Conservation (phyloP, 495 filamentous ascomycete species). For the Acidiella bohemica region DNA sequence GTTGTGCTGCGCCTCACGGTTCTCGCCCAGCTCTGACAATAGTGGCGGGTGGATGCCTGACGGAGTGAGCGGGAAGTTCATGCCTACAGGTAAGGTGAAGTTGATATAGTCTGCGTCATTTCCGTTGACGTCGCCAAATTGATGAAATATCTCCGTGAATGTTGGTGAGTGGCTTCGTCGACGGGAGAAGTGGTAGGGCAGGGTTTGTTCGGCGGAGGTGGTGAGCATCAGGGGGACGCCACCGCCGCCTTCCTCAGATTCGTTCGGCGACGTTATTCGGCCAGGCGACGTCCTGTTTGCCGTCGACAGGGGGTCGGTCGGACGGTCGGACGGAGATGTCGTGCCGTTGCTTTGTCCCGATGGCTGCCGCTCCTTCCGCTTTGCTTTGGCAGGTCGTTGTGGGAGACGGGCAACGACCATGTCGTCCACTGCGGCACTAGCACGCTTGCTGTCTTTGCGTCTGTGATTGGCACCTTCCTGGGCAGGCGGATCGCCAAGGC, state of each 20-base stretch:
- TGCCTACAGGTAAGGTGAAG: slow-evolving; percentile 10
- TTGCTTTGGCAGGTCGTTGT: slow-evolving; percentile 9
- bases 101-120: slow-evolving; percentile 7
- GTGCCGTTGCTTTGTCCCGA: not conserved
- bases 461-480: not conserved
- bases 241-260: not conserved
- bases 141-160: slow-evolving; percentile 10
- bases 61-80: slow-evolving; percentile 4
- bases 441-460: slow-evolving; percentile 2
- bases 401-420: not conserved
- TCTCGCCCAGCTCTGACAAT: not conserved
- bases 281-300: not conserved
- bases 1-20: slow-evolving; percentile 3
- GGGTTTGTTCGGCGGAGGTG: no score
- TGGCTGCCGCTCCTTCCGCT: slow-evolving; percentile 3
- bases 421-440: slow-evolving; percentile 5
- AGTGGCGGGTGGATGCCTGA: not conserved
- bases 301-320: not conserved
- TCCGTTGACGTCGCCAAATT: slow-evolving; percentile 3
- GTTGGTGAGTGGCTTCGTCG: slow-evolving; percentile 17
- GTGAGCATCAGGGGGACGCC: not conserved
- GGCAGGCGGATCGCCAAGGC: no score
- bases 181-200: no score
- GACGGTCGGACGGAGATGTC: not conserved
- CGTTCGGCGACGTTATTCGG: not conserved